Percentiles rank a stretch among this genome's conserved stretches.
These are phyloP conservation scores for Pythium coloratum DNA, from an alignment of 352 stramenopile species.

Conservation along the genomic window DNA sequence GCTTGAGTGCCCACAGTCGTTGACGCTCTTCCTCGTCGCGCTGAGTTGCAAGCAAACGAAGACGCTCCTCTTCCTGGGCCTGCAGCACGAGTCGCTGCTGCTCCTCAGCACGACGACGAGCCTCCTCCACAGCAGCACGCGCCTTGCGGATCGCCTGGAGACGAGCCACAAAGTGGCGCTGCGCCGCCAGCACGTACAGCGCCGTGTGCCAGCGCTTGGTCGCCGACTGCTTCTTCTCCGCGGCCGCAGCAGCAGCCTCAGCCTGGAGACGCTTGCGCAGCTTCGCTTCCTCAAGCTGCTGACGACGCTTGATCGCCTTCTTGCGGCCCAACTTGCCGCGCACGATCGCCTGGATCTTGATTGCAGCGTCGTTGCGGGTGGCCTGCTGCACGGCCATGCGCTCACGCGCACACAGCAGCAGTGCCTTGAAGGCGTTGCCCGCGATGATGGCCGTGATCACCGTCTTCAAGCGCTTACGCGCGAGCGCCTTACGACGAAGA, in stretches of 20 bases:
- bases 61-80: constrained; percentile 68
- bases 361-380: constrained; percentile 35
- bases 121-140: constrained; percentile 76
- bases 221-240: constrained; percentile 74
- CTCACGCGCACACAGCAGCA: constrained; percentile 53
- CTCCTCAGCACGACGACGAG: constrained; percentile 66
- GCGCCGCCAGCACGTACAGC: constrained; percentile 65
- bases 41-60: constrained; percentile 55
- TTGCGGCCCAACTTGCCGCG: constrained; percentile 82
- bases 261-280: constrained; percentile 75
- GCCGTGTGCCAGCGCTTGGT: constrained; percentile 79
- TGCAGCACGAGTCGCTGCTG: constrained; percentile 62
- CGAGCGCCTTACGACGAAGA: constrained; percentile 61
- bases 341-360: constrained; percentile 80
- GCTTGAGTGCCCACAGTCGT: constrained; percentile 55
- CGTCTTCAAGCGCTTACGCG: constrained; percentile 70
- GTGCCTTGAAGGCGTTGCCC: constrained; percentile 66
- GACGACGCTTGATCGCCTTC: constrained; percentile 55
- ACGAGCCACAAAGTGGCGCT: constrained; percentile 80
- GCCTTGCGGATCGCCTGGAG: constrained; percentile 81
- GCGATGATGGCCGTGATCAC: constrained; percentile 66
- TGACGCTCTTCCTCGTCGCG: constrained; percentile 68
- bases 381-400: constrained; percentile 37
- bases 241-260: constrained; percentile 59
- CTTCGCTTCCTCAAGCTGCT: constrained; percentile 75